Conservation (phyloP, 306 rosid species). For the Vicia villosa region DNA sequence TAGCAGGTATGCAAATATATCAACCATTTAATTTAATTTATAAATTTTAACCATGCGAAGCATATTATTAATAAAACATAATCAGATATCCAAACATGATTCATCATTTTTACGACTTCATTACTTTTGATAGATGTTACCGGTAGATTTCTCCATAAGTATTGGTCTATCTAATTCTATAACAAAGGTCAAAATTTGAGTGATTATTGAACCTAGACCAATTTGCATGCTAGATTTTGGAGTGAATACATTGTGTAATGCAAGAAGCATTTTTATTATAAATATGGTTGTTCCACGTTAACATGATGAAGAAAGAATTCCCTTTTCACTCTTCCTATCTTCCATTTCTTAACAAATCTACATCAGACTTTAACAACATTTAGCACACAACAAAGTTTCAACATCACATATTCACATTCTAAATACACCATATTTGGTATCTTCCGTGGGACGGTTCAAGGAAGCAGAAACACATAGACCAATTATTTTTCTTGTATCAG, state of each 20-base stretch:
- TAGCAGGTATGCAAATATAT: no score
- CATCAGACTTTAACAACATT: constrained; percentile 4
- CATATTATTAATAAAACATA: neutral
- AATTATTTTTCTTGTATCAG: constrained; percentile 81
- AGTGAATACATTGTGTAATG: neutral
- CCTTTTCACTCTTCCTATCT: constrained; percentile 11
- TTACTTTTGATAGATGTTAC: neutral
- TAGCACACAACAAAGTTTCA: constrained; percentile 18
- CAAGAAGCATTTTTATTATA: constrained; percentile 7
- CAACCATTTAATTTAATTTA: no score
- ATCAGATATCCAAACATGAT: neutral
- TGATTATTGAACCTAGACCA: neutral
- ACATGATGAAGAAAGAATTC: neutral
- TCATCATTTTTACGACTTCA: neutral
- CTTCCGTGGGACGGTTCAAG: constrained; percentile 61
- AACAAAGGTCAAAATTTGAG: neutral
- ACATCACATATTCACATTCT: constrained; percentile 61
- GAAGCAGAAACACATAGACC: constrained; percentile 85
- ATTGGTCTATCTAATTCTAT: neutral
- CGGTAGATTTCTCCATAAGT: neutral
- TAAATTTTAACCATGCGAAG: no score
- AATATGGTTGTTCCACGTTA: neutral
- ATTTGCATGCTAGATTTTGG: neutral
- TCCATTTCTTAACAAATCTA: constrained; percentile 1
- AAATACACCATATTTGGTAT: constrained; percentile 88